These are phyloP conservation scores for Tulasnella calospora DNA, from an alignment of 768 basidiomycete genomes.

Conservation along the genomic window DNA sequence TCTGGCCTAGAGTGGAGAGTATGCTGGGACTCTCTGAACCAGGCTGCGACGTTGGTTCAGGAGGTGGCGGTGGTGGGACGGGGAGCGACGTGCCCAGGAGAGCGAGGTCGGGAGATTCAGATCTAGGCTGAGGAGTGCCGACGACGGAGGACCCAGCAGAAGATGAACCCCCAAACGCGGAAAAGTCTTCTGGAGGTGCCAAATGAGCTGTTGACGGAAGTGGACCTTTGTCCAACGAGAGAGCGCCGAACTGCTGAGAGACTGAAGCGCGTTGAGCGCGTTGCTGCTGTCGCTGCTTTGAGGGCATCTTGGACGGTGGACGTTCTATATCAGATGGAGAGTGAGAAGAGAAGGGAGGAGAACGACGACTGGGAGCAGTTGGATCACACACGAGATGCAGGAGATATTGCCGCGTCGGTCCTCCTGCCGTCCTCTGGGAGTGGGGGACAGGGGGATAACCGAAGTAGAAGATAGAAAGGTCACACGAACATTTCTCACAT, in stretches of 20 bases:
- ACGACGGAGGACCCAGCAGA: conserved; percentile 4
- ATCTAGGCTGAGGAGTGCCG: conserved; percentile 1
- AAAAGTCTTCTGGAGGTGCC: conserved; percentile 12
- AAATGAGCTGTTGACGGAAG: neutral
- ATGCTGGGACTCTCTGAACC: neutral
- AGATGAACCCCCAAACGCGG: neutral
- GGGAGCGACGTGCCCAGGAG: conserved; percentile 7
- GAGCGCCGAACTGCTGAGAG: conserved; percentile 6
- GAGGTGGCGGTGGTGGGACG: neutral
- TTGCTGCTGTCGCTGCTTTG: conserved; percentile 3
- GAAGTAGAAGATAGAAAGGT: neutral
- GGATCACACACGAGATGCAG: neutral
- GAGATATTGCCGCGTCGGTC: neutral
- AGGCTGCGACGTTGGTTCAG: neutral
- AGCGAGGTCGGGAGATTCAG: conserved; percentile 10
- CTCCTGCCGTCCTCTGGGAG: too few species aligned
- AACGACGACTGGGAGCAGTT: neutral
- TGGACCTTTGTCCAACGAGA: neutral
- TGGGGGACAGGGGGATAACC: neutral
- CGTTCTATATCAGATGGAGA: neutral
- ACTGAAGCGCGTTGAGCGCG: neutral
- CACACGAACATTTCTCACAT: neutral
- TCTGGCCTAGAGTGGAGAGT: neutral
- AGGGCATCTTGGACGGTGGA: neutral
- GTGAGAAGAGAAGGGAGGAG: neutral